Base-by-base conservation (phyloP, 2,329 filamentous ascomycete species). In the Aspergillus uvarum region DNA sequence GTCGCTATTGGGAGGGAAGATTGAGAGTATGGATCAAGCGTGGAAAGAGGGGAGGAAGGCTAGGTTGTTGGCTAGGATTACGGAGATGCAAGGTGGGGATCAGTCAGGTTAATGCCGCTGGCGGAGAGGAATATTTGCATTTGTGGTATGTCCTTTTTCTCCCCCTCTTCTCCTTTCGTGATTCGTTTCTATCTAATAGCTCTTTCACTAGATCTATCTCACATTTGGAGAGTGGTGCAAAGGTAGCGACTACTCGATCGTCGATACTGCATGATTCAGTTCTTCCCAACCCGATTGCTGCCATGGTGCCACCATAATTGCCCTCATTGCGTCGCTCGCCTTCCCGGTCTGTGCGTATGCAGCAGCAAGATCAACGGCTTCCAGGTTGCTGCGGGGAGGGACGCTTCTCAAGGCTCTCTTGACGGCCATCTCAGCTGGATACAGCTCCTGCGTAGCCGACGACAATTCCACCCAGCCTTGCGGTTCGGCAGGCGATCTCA, bases 291-390 rank as follows among this genome's bases (percentile, higher is more conserved):
- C 88, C 22, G 78, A 78, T 48, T 65, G 74, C 59, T 79, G 81
- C 93, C 94, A 98, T 5, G 95, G 95, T 42, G 93, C 91, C 66
- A 96, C 75, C 75, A 95, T 84, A 50, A 92, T 84, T 6, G 89
- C 89, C 64, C 84, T 85, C 75, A 96, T 89, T 22, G 90, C 89
- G 81, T 96, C 90, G 3, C 83, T 85, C 3, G 86, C 82, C 60
- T 80, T 85, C 1, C 89, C 88, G 0, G 89, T 92, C 0, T 89
- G 88, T 1, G 89, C 85, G 79, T 90, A 92, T 5, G 91, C 89
- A 64, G 81, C 80, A 2, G 90, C 86, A 57, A 98, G 76, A 61
- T 91, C 90, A 24, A 82, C 80, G 1, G 91, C 87, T 19, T 84
- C 85, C 12, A 96, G 77, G 1, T 81, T 77, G 0, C 92, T 91